Conservation (phyloP, 2,329 filamentous ascomycete genomes). For the Talaromyces sp. region DNA sequence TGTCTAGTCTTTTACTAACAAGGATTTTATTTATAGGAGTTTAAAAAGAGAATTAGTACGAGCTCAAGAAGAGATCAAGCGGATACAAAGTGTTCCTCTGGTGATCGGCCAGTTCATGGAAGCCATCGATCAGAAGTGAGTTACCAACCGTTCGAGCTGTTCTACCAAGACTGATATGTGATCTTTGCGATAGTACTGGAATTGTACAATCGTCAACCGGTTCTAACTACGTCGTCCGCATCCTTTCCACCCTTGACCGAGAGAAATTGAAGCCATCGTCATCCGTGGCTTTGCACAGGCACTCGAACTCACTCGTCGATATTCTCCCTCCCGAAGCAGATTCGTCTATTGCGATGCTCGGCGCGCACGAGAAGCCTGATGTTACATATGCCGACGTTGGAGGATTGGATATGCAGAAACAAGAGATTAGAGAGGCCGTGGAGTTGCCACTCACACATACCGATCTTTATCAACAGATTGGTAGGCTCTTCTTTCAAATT, state of each 20-base stretch:
- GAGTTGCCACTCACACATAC: constrained; percentile 96
- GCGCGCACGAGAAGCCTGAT: constrained; percentile 94
- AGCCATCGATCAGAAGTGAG: constrained; percentile 97
- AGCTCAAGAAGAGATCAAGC: constrained; percentile 98
- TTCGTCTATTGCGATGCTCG: constrained; percentile 97
- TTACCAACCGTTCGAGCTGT: constrained; percentile 19
- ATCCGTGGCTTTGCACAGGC: constrained; percentile 93
- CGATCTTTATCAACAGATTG: constrained; percentile 98
- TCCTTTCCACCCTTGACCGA: constrained; percentile 95
- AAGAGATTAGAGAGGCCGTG: constrained; percentile 96
- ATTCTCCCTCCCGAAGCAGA: constrained; percentile 98
- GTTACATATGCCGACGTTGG: constrained; percentile 97
- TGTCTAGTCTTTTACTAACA: constrained; percentile 21
- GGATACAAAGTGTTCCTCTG: constrained; percentile 95
- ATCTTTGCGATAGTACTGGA: constrained; percentile 66
- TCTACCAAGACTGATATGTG: constrained; percentile 18
- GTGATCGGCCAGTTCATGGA: constrained; percentile 99
- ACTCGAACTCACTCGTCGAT: constrained; percentile 97
- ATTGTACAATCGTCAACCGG: constrained; percentile 98
- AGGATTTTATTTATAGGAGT: constrained; percentile 58
- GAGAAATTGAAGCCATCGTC: constrained; percentile 97
- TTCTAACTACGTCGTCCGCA: constrained; percentile 97
- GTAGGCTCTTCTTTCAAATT: constrained; percentile 40
- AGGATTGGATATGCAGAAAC: constrained; percentile 99
- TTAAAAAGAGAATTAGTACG: constrained; percentile 95